These are phyloP conservation scores for Nidula microcarpa DNA, from an alignment of 768 basidiomycete species.

Conservation along the genomic window DNA sequence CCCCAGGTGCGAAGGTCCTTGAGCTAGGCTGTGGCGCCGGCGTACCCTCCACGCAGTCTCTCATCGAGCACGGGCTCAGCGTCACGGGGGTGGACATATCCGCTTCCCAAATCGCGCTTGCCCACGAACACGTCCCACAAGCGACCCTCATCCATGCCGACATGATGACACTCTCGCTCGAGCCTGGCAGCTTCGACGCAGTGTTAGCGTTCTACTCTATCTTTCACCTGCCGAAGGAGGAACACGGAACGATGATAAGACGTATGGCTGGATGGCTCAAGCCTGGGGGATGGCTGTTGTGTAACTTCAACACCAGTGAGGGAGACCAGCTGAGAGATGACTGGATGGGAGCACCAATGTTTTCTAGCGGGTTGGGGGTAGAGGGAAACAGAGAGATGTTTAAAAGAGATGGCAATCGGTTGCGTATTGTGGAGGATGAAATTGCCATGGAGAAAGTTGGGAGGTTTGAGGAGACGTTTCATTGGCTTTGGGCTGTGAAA, in stretches of 20 bases:
- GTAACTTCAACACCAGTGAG: slow-evolving; percentile 12
- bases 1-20: slow-evolving; percentile 14
- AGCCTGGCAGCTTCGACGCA: slow-evolving; percentile 14
- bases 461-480: slow-evolving; percentile 15
- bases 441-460: slow-evolving; percentile 19
- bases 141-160: slow-evolving; percentile 20
- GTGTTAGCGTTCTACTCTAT: slow-evolving; percentile 23
- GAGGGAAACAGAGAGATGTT: slow-evolving; percentile 20
- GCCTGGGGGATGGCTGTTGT: slow-evolving; percentile 19
- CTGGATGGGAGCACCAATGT: slow-evolving; percentile 22
- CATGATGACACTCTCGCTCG: slow-evolving; percentile 17
- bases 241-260: slow-evolving; percentile 20
- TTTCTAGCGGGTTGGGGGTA: slow-evolving; percentile 17
- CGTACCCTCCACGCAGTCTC: slow-evolving; percentile 16
- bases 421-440: slow-evolving; percentile 14
- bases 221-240: slow-evolving; percentile 17
- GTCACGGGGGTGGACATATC: slow-evolving; percentile 25
- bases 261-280: slow-evolving; percentile 22
- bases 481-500: slow-evolving; percentile 16
- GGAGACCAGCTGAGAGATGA: slow-evolving; percentile 13
- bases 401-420: slow-evolving; percentile 8
- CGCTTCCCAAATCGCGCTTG: slow-evolving; percentile 19
- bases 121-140: slow-evolving; percentile 14
- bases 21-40: slow-evolving; percentile 27
- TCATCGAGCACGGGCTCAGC: slow-evolving; percentile 13